phyloP scores from a whole-genome alignment of 176 grass and related monocot genomes.

The Phoenix dactylifera region DNA sequence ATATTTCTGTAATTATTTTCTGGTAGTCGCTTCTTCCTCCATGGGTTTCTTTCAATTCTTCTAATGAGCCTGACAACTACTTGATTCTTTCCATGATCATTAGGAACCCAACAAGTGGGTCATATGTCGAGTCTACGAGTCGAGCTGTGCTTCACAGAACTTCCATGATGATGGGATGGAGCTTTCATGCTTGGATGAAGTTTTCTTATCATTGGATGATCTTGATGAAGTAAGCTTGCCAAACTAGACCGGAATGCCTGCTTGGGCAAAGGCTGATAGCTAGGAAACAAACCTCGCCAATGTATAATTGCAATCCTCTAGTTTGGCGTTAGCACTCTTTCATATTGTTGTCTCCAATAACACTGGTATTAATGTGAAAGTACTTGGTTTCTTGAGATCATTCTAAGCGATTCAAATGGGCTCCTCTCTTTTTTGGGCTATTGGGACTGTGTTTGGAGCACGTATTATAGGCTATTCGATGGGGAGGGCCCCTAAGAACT shows the following conservation, averaged over 20 bases:
- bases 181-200: constrained; percentile 91
- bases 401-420: too few species aligned
- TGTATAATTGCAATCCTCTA: constrained; percentile 29
- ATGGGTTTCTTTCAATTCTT: neutral
- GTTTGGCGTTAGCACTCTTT: constrained; percentile 6
- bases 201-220: constrained; percentile 94
- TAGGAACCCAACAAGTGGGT: constrained; percentile 79
- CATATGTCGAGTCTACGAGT: constrained; percentile 67
- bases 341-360: neutral
- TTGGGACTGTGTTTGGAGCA: too few species aligned
- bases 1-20: too few species aligned
- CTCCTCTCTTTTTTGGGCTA: too few species aligned
- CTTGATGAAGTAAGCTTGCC: constrained; percentile 93
- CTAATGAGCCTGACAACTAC: too few species aligned
- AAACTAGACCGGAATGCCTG: constrained; percentile 9
- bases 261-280: too few species aligned
- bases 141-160: constrained; percentile 35
- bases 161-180: constrained; percentile 58
- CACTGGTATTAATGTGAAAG: neutral
- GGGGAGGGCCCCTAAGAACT: too few species aligned
- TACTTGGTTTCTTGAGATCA: too few species aligned
- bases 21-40: neutral
- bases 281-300: neutral
- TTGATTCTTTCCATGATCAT: constrained; percentile 12
- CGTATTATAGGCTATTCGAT: too few species aligned